phyloP scores from a whole-genome alignment of 2,329 filamentous ascomycete genomes.

The Arachnomyces sp. region DNA sequence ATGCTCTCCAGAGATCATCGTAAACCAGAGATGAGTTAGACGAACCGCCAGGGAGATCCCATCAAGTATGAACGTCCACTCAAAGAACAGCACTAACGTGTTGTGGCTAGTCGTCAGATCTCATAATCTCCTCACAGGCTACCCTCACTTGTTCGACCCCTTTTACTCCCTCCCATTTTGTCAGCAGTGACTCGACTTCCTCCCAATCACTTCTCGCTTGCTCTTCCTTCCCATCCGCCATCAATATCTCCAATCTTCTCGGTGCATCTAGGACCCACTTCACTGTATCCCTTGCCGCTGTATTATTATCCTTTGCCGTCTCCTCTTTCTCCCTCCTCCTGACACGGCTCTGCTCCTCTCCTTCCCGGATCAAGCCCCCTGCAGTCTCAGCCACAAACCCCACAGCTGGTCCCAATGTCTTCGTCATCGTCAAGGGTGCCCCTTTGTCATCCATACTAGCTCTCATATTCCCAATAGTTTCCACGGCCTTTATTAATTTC shows the following conservation, averaged over 20 bases:
- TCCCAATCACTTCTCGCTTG: conserved; percentile 38
- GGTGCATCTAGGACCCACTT: conserved; percentile 38
- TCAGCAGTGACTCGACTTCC: conserved; percentile 30
- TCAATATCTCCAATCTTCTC: conserved; percentile 28
- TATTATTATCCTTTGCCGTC: conserved; percentile 14
- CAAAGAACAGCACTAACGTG: no score
- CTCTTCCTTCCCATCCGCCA: conserved; percentile 31
- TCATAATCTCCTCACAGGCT: conserved; percentile 34
- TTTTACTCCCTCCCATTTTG: conserved; percentile 36
- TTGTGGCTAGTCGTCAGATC: conserved; percentile 3
- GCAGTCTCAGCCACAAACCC: conserved; percentile 39
- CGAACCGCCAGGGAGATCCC: no score
- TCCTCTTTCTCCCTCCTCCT: conserved; percentile 19
- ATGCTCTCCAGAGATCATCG: no score
- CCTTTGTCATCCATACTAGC: conserved; percentile 40
- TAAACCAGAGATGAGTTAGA: no score
- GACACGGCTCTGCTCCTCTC: conserved; percentile 27
- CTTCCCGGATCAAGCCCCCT: conserved; percentile 31
- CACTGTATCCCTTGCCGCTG: conserved; percentile 35
- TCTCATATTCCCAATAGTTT: conserved; percentile 73
- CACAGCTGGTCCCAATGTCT: conserved; percentile 35
- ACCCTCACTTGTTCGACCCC: conserved; percentile 35
- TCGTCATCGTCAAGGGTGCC: conserved; percentile 39
- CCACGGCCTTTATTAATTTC: conserved; percentile 91
- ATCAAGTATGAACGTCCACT: no score